Evolutionary conservation across 2,329 filamentous ascomycete genomes (phyloP).

Genomic region (Huntiella savannae): DNA sequence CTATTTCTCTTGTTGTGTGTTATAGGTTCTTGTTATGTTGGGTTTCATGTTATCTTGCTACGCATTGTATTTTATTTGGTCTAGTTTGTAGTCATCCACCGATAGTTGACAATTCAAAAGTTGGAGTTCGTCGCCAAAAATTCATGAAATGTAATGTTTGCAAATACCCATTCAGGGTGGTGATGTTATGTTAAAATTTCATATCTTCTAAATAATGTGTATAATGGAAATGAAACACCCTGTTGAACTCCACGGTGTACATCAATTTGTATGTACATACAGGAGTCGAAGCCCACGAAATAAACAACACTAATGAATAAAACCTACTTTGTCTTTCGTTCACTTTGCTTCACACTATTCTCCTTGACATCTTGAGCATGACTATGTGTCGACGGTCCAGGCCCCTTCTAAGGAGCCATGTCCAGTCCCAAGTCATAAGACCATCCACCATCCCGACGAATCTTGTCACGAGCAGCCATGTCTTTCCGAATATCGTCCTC

Average conservation of each 20-base stretch:
- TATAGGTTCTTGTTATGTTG: background rate
- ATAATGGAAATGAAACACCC: too few species aligned
- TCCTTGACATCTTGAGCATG: background rate
- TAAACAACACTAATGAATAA: too few species aligned
- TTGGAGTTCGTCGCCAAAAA: too few species aligned
- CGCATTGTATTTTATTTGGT: background rate
- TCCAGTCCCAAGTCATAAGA: slow-evolving; percentile 42
- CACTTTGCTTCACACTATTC: background rate
- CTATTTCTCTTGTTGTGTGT: background rate
- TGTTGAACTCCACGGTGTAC: too few species aligned
- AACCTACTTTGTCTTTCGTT: too few species aligned
- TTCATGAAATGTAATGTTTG: too few species aligned
- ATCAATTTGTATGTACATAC: too few species aligned
- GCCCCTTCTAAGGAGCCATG: slow-evolving; percentile 18
- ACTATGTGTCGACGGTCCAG: background rate
- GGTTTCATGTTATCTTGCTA: background rate
- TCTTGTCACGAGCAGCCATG: slow-evolving; percentile 55
- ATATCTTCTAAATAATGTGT: too few species aligned
- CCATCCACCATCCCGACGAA: slow-evolving; percentile 75
- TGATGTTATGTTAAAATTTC: too few species aligned
- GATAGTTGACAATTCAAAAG: too few species aligned
- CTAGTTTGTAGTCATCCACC: slow-evolving; percentile 2
- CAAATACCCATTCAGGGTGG: too few species aligned
- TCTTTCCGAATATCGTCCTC: slow-evolving; percentile 74
- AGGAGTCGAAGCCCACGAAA: too few species aligned